Conservation (phyloP, 179 eudicot genomes). For the Heliamphora pulchella region DNA sequence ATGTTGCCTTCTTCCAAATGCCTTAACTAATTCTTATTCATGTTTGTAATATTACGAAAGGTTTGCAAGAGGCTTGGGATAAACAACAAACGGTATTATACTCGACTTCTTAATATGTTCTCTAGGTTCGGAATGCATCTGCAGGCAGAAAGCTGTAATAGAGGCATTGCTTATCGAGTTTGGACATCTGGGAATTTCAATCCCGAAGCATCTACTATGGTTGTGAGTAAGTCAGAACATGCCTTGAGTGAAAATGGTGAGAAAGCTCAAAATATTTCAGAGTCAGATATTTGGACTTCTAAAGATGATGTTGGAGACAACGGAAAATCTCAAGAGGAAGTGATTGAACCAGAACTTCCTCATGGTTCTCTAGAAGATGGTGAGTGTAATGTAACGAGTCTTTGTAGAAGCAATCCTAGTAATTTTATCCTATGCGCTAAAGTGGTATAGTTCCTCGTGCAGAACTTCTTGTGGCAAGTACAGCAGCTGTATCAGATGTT, state of each 20-base stretch:
- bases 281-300: constrained; percentile 25
- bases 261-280: constrained; percentile 23
- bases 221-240: constrained; percentile 28
- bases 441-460: constrained; percentile 23
- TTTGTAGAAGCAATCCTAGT: constrained; percentile 24
- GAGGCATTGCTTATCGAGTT: constrained; percentile 60
- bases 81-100: constrained; percentile 55
- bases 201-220: constrained; percentile 35
- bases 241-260: constrained; percentile 26
- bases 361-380: constrained; percentile 24
- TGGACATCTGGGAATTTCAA: constrained; percentile 70
- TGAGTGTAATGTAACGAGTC: constrained; percentile 25
- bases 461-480: constrained; percentile 28
- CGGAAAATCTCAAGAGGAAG: constrained; percentile 24
- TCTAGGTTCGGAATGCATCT: constrained; percentile 71
- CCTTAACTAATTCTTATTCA: not conserved
- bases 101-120: constrained; percentile 46
- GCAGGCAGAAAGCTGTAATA: constrained; percentile 58
- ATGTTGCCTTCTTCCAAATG: not conserved
- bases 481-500: constrained; percentile 24
- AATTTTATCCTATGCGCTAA: constrained; percentile 22
- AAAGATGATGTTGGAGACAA: constrained; percentile 23
- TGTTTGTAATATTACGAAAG: constrained; percentile 27
- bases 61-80: constrained; percentile 82
- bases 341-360: constrained; percentile 30